These are phyloP conservation scores for Canna indica DNA, from an alignment of 176 grass and related monocot genomes.

Conservation along the genomic window DNA sequence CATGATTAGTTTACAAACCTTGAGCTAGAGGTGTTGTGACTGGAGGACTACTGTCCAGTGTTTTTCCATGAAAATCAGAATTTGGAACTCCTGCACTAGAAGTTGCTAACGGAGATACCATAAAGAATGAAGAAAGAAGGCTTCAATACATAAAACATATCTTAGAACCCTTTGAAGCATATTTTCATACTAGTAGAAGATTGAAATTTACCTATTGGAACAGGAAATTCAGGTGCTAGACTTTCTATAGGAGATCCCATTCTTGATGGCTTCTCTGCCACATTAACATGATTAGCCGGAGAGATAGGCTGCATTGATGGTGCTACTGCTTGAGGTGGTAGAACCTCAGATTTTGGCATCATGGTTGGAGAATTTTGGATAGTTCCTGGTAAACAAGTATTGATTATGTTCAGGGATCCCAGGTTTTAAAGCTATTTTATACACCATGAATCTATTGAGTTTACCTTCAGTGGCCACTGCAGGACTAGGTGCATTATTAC, in stretches of 20 bases:
- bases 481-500: neutral
- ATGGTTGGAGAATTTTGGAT: constrained; percentile 11
- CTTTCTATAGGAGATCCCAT: constrained; percentile 12
- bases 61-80: constrained; percentile 3
- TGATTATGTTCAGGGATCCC: neutral
- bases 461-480: constrained; percentile 14
- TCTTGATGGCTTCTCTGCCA: neutral
- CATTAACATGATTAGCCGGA: constrained; percentile 20
- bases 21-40: neutral
- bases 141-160: constrained; percentile 12
- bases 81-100: constrained; percentile 6
- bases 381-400: constrained; percentile 20
- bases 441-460: constrained; percentile 5
- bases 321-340: constrained; percentile 24
- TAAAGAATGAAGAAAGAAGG: constrained; percentile 8
- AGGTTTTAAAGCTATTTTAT: neutral
- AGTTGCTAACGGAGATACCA: neutral
- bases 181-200: constrained; percentile 4
- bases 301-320: constrained; percentile 22
- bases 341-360: constrained; percentile 8
- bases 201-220: constrained; percentile 16
- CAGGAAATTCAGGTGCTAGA: constrained; percentile 16
- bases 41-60: neutral
- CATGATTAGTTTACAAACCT: neutral
- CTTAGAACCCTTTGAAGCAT: neutral